Conservation (phyloP, 2,329 filamentous ascomycete species). For the Davidsoniella eucalypti region DNA sequence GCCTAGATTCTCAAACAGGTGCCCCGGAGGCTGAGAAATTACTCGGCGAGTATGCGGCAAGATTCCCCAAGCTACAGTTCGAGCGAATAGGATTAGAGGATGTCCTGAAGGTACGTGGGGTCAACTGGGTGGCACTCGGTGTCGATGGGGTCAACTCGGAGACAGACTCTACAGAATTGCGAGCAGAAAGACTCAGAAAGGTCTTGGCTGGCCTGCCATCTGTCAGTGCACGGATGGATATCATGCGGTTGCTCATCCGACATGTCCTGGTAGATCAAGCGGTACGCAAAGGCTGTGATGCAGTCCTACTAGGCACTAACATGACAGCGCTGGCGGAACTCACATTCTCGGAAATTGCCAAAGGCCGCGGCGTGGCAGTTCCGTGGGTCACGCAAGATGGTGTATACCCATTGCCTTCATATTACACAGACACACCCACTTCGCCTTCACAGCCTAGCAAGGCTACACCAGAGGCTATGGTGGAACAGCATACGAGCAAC, state of each 20-base stretch:
- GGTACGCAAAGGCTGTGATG: constrained; percentile 41
- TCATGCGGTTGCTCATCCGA: constrained; percentile 52
- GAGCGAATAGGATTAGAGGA: constrained; percentile 45
- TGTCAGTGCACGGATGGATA: constrained; percentile 58
- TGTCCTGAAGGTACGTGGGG: constrained; percentile 33
- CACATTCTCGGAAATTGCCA: constrained; percentile 74
- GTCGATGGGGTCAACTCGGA: neutral
- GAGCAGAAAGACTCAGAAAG: constrained; percentile 28
- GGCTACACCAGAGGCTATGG: constrained; percentile 13
- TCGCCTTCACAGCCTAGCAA: constrained; percentile 16
- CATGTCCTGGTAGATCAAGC: constrained; percentile 55
- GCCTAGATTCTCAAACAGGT: constrained; percentile 17
- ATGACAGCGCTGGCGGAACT: constrained; percentile 79
- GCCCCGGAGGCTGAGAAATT: constrained; percentile 29
- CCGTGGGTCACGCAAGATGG: constrained; percentile 75
- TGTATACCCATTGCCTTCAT: constrained; percentile 23
- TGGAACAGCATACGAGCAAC: neutral
- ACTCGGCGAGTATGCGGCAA: constrained; percentile 34
- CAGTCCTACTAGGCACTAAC: constrained; percentile 67
- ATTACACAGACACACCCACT: constrained; percentile 13
- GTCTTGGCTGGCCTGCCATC: constrained; percentile 50
- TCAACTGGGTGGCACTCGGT: constrained; percentile 37
- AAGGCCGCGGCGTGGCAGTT: constrained; percentile 70
- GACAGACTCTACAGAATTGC: neutral
- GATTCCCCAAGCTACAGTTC: constrained; percentile 52